Conservation (phyloP, 768 basidiomycete species). For the Russula ochroleuca region DNA sequence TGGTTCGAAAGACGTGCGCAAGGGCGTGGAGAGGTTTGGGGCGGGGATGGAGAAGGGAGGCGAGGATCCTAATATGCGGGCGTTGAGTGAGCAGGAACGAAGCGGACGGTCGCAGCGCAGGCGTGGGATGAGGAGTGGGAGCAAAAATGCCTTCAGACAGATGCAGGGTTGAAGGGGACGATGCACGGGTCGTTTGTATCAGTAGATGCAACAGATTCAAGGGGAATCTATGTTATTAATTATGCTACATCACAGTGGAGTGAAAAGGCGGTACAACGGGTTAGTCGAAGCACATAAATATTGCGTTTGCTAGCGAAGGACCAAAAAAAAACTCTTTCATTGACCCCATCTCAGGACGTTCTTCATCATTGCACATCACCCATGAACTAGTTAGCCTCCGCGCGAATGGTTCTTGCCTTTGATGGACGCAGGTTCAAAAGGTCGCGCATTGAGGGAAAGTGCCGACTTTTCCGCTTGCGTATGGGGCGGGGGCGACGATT, state of each 20-base stretch:
- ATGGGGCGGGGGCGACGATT: constrained; percentile 23
- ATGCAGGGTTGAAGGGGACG: constrained; percentile 23
- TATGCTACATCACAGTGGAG: constrained; percentile 14
- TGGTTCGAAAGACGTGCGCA: constrained; percentile 38
- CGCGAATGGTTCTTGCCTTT: constrained; percentile 16
- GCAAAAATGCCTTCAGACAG: constrained; percentile 70
- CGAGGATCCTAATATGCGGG: constrained; percentile 40
- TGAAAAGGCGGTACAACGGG: constrained; percentile 6
- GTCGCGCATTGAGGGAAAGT: constrained; percentile 50
- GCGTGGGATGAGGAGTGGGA: constrained; percentile 80
- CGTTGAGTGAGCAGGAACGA: constrained; percentile 60
- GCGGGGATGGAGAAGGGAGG: constrained; percentile 85
- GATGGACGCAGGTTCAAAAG: constrained; percentile 47
- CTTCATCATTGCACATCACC: background rate
- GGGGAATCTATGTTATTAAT: constrained; percentile 2
- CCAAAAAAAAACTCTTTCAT: background rate
- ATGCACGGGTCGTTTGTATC: background rate
- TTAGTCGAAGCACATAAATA: constrained; percentile 6
- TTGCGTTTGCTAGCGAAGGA: background rate
- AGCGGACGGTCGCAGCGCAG: constrained; percentile 77
- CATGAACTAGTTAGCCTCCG: background rate
- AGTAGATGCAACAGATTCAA: background rate
- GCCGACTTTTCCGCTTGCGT: constrained; percentile 33
- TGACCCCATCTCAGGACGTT: background rate
- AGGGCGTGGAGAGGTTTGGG: constrained; percentile 76